These are phyloP conservation scores for Cadophora malorum DNA, from an alignment of 2,329 filamentous ascomycete genomes.

Conservation along the genomic window DNA sequence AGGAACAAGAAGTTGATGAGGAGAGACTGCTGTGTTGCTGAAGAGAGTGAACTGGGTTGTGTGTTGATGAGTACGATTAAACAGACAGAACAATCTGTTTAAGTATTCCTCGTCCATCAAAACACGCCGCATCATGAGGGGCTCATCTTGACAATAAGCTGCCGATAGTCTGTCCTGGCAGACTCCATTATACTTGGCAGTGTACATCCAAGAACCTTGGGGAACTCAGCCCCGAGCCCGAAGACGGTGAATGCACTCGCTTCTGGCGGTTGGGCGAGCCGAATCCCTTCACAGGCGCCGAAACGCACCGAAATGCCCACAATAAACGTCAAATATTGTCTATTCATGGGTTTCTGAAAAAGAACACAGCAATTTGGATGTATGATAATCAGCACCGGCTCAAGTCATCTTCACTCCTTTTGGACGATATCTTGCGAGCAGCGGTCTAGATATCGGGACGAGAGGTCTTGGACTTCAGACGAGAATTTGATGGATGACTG, in stretches of 20 bases:
- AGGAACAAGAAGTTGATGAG: background rate
- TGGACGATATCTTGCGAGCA: background rate
- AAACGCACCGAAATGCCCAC: conserved; percentile 23
- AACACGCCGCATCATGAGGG: conserved; percentile 19
- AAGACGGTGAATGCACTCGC: conserved; percentile 2
- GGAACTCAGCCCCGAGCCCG: conserved; percentile 19
- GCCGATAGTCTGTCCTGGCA: conserved; percentile 12
- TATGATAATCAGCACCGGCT: background rate
- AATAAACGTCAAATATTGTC: background rate
- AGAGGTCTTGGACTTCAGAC: conserved; percentile 18
- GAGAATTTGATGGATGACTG: background rate
- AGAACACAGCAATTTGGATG: background rate
- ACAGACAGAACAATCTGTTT: conserved; percentile 14
- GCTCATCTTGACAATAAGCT: background rate
- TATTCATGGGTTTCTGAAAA: background rate
- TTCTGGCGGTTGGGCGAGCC: background rate
- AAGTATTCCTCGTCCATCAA: conserved; percentile 16
- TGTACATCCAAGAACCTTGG: conserved; percentile 6
- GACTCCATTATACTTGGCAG: conserved; percentile 7
- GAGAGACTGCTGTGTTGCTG: conserved; percentile 15
- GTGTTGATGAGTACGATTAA: conserved; percentile 16
- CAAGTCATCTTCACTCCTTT: conserved; percentile 1
- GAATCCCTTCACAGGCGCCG: conserved; percentile 12
- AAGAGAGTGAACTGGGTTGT: conserved; percentile 17
- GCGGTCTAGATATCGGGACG: background rate